A percentile compares a stretch with the other conserved stretches of the same genome.
Evolutionary conservation across 768 basidiomycete genomes (phyloP).

Genomic region (Mycena crocata): DNA sequence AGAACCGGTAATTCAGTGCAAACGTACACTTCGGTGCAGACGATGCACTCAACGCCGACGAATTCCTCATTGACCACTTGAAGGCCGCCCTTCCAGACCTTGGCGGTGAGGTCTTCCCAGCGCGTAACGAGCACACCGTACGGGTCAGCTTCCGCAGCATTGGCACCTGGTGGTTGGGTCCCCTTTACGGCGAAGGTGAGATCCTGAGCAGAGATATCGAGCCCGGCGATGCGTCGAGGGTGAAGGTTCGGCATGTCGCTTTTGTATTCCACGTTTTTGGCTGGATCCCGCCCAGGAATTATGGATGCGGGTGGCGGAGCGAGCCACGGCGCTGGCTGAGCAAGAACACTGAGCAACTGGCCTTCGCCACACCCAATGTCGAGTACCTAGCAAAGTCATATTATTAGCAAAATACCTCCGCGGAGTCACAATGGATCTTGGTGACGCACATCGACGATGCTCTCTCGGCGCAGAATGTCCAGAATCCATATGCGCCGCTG

Average conservation of each 20-base stretch:
- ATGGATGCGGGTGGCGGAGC: constrained; percentile 52
- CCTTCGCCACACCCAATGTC: constrained; percentile 92
- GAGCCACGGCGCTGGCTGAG: constrained; percentile 82
- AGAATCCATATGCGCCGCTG: constrained; percentile 82
- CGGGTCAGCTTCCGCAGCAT: constrained; percentile 36
- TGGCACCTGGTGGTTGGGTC: constrained; percentile 55
- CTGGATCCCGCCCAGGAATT: constrained; percentile 41
- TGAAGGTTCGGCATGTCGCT: constrained; percentile 70
- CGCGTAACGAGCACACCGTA: constrained; percentile 52
- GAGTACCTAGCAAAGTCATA: constrained; percentile 65
- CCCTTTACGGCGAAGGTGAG: constrained; percentile 65
- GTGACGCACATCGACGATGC: constrained; percentile 61
- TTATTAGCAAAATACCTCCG: constrained; percentile 12
- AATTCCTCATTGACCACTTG: constrained; percentile 76
- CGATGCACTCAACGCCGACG: constrained; percentile 74
- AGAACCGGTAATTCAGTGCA: constrained; percentile 21
- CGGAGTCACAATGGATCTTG: constrained; percentile 5
- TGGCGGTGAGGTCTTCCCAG: constrained; percentile 76
- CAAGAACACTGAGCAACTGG: constrained; percentile 73
- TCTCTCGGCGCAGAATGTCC: constrained; percentile 67
- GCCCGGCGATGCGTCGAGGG: constrained; percentile 66
- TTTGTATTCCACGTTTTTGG: constrained; percentile 42
- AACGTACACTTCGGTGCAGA: constrained; percentile 85
- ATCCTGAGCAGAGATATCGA: constrained; percentile 70
- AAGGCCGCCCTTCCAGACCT: constrained; percentile 82